phyloP scores from a whole-genome alignment of 306 rosid genomes.

The Pterocarpus santalinus region DNA sequence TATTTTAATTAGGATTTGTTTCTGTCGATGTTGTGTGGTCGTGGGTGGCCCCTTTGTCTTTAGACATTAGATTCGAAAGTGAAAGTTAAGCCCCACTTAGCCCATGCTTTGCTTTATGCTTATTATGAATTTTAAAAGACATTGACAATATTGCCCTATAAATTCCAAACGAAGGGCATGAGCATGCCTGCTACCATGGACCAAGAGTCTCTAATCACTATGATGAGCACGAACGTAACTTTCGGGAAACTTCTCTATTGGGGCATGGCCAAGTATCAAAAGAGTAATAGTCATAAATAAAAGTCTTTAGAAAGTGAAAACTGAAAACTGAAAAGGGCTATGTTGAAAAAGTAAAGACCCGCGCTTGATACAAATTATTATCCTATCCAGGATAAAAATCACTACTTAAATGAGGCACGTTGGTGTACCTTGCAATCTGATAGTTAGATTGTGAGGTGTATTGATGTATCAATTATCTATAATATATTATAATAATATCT shows the following conservation, averaged over 20 bases:
- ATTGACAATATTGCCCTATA: slow-evolving; percentile 32
- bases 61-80: slow-evolving; percentile 66
- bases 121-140: slow-evolving; percentile 35
- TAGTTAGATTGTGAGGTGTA: too few relatives aligned
- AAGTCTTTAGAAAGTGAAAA: slow-evolving; percentile 19
- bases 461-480: too few relatives aligned
- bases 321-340: not conserved
- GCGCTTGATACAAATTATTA: not conserved
- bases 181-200: not conserved
- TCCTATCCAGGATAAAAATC: too few relatives aligned
- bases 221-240: slow-evolving; percentile 34
- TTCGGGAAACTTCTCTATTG: slow-evolving; percentile 36
- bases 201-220: not conserved
- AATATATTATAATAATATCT: too few relatives aligned
- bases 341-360: slow-evolving; percentile 1
- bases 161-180: slow-evolving; percentile 9
- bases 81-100: slow-evolving; percentile 70
- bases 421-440: too few relatives aligned
- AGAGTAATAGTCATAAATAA: not conserved
- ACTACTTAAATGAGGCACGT: too few relatives aligned
- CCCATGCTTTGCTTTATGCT: slow-evolving; percentile 47
- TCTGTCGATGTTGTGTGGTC: slow-evolving; percentile 47
- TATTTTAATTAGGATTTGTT: slow-evolving; percentile 54
- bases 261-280: slow-evolving; percentile 2
- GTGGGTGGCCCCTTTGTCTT: slow-evolving; percentile 55